Base-by-base conservation (phyloP, 768 basidiomycete species). In the Clitopilus hobsonii region DNA sequence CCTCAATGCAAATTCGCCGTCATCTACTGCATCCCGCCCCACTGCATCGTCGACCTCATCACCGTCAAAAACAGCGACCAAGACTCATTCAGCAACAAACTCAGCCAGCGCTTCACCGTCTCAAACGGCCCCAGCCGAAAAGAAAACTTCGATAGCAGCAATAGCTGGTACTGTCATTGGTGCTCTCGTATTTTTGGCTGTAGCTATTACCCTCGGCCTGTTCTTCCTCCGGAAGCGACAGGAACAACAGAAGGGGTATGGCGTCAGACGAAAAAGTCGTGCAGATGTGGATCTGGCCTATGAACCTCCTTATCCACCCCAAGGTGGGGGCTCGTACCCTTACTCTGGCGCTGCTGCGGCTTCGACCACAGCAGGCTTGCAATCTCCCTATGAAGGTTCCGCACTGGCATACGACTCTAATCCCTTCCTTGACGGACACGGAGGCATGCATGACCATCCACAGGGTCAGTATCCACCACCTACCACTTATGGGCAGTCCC, bases 111-210 rank as follows among this genome's bases (percentile, higher is more conserved):
- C 60, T 20, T 53, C 69, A 26, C 58, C 71, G 1, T 58, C 71
- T 0, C 49, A 66, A 6, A 63, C 69, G 18, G 52, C 72, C 1
- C 52, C 47, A 29, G 27, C 62, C 2, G 51, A 50, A 23, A 50
- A 59, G 28, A 55, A 65, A 6, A 59, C 65, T 28, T 71, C 79
- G 5, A 71, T 73, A 5, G 77, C 75, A 25, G 77, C 75, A 45
- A 78, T 84, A 48, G 76, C 76, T 6, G 82, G 77, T 23, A 76
- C 77, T 23, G 80, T 79, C 8, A 73, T 83, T 32, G 83, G 84
- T 47, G 76, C 68, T 26, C 64, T 86, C 26, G 58, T 84, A 29
- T 82, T 82, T 54, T 61, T 84, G 20, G 77, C 81, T n/a, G 75
- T 75, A 14, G 63, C 78, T 22, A 69, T 81, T 25, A 76, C 78